Base-by-base conservation (phyloP, 495 filamentous ascomycete species). In the Aspergillus bertholletiae region DNA sequence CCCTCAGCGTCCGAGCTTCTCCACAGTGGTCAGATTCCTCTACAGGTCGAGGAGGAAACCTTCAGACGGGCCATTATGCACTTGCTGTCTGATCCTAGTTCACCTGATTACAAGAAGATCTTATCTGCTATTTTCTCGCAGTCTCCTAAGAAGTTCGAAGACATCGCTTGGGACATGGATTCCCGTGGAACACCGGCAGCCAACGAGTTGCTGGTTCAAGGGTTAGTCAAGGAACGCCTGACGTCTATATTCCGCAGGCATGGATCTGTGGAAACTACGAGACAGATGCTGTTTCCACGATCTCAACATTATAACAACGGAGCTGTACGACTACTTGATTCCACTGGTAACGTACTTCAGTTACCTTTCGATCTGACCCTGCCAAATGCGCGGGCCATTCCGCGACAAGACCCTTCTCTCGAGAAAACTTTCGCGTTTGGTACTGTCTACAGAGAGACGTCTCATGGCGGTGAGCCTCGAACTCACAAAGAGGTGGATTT, bases 401-500 rank as follows among this genome's bases (percentile, higher is more conserved):
- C 92, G 7, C 82, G 86, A 54, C 82, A 89, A 35, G 77, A 84
- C 41, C 72, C 84, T 3, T 77, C 84, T 0, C 73, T 86, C 24
- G 82, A 87, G 53, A 90, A 88, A 57, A 91, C 90, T 0, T 98
- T 88, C 67, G 82, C 90, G 0, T 96, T 98, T 62, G 92, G 91
- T 11, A 88, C 81, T 21, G 92, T 97, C 15, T 98, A 92, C 66
- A 81, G 95, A 44, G 90, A 96, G 46, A 83, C 81, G 27, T 80
- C 79, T 30, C 84, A 85, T 51, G 90, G 89, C 5, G 83, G 84
- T 21, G 86, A 96, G 61, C 95, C 94, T 23, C 81, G 81, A 58
- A 88, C 86, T 50, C 87, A 88, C 67, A 85, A 87, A 40, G 95
- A 97, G 64, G 92, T 92, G 7, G 94, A 97, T 63, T 97, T 96